Base-by-base conservation (phyloP, 768 basidiomycete species). In the Leccinum subgranulosum region DNA sequence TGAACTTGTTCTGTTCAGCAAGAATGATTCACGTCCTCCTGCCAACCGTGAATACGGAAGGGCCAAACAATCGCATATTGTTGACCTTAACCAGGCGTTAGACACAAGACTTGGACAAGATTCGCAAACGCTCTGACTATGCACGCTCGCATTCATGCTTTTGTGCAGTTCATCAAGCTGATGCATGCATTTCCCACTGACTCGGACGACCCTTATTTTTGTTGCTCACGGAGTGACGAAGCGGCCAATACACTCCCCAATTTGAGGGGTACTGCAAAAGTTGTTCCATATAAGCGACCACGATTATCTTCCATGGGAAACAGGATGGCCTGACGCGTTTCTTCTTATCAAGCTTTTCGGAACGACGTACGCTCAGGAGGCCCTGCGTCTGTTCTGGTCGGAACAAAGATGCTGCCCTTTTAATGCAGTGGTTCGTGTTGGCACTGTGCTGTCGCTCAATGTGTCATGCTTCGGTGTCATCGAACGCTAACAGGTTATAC, bases 381-480 rank as follows among this genome's bases (percentile, higher is more conserved):
- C n/a, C n/a, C n/a, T n/a, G 31, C 25, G 5, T 49, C 49, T 60
- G 64, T n/a, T 53, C 55, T 45, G 25, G 4, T 34, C 59, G 23
- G 29, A 56, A 29, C 47, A 23, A 17, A 7, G 55, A 33, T 47
- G 21, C 15, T 7, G 12, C 33, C n/a, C 48, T 53, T 34, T 65
- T 33, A 49, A 50, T 17, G 41, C 33, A 19, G 8, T 55, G 45
- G 53, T 53, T 45, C 29, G 43, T 53, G 3, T 25, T 36, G 15
- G 12, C 12, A 12, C 15, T 36, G 7, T 15, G 34, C 34, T 15
- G 34, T 36, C 31, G 27, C 17, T 51, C 36, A 19, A 15, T 28
- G 4, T 48, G 14, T 43, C 34, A 27, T 25, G 5, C 17, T 11
- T 29, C 15, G 33, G 53, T 8, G 29, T 31, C 27, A 46, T 46